Conservation (phyloP, 495 filamentous ascomycete species). For the Daldinia grandis region DNA sequence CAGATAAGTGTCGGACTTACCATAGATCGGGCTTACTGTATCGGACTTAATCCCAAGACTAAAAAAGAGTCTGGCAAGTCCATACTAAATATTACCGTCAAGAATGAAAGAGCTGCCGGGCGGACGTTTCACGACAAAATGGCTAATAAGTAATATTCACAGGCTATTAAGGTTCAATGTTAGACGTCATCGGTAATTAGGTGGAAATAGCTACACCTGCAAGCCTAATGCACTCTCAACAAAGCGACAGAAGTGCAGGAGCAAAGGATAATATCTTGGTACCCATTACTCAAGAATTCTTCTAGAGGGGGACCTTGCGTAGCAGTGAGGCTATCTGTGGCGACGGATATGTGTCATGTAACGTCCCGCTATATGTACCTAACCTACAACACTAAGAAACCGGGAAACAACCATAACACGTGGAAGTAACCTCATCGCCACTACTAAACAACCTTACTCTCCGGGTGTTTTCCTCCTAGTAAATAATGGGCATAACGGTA, state of each 20-base stretch:
- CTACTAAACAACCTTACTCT: not conserved
- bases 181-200: not conserved
- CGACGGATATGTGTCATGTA: not conserved
- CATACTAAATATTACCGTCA: not conserved
- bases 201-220: not conserved
- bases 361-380: not conserved
- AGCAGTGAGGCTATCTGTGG: not conserved
- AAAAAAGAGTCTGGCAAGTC: not conserved
- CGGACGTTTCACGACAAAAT: not conserved
- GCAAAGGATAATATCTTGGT: not conserved
- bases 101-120: not conserved
- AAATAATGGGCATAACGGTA: not conserved
- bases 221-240: not conserved
- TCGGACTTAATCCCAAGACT: not conserved
- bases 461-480: not conserved
- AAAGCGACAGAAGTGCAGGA: not conserved
- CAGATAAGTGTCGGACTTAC: not conserved
- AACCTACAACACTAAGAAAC: not conserved
- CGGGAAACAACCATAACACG: not conserved
- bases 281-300: not conserved
- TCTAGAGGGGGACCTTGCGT: not conserved
- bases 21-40: not conserved
- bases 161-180: not conserved
- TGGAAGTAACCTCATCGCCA: not conserved
- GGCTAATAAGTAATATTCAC: not conserved